phyloP scores from a whole-genome alignment of 768 basidiomycete species.

The Phallus indusiatus region DNA sequence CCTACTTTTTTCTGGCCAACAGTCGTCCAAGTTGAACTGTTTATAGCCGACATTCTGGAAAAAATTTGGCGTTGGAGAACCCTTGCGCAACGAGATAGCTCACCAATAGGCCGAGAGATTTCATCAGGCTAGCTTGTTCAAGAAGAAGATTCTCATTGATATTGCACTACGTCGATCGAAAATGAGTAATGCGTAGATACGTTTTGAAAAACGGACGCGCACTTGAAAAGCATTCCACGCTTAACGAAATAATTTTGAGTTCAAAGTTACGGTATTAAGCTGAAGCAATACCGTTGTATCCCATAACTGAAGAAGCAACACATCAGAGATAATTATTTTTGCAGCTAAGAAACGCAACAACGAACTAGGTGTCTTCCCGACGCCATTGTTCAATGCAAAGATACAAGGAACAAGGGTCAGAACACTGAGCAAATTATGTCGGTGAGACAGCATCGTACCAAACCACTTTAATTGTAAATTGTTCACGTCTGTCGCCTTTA shows the following conservation, averaged over 20 bases:
- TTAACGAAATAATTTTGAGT: conserved; percentile 16
- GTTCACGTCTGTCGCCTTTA: not conserved
- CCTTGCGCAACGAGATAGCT: not conserved
- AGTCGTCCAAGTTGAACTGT: conserved; percentile 55
- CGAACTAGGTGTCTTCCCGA: conserved; percentile 30
- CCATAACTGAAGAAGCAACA: conserved; percentile 34
- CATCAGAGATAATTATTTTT: not conserved
- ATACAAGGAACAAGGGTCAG: not conserved
- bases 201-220: conserved; percentile 10
- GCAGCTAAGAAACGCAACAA: not conserved
- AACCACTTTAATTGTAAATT: not conserved
- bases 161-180: conserved; percentile 34
- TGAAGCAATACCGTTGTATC: conserved; percentile 44
- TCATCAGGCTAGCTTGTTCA: conserved; percentile 39
- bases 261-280: not conserved
- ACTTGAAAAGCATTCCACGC: conserved; percentile 68
- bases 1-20: conserved; percentile 51
- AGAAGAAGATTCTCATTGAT: conserved; percentile 47
- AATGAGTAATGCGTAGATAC: not conserved
- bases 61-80: not conserved
- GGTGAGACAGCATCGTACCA: not conserved
- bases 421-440: not conserved
- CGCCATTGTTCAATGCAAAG: conserved; percentile 15
- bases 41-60: conserved; percentile 47
- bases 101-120: conserved; percentile 42